Evolutionary conservation across 148 eudicot genomes (phyloP), one percentile per base, ranked within the genome.

Genomic region (Cornus florida): DNA sequence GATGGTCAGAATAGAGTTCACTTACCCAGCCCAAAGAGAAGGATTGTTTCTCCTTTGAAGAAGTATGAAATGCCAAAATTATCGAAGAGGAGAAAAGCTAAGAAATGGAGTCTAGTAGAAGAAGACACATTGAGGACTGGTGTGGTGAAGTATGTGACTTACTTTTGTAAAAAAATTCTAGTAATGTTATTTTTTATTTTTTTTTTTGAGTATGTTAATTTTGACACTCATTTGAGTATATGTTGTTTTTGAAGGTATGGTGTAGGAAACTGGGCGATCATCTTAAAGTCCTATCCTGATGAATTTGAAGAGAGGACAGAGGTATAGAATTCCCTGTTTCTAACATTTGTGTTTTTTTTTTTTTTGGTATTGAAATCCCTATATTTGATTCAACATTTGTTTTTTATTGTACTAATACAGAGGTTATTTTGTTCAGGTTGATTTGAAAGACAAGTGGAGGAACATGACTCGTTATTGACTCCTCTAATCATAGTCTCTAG

Each of bases 381-480:
- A 1, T 38, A 6, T 3, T 66, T 7, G 24, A 60, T 74, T n/a
- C 35, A 14, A 16, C 38, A 17, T 20, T 28, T 69, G 1, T 46
- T 67, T 50, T 80, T 74, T 22, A 10, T 67, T 62, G 28, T 32
- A n/a, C 17, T 32, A 20, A 39, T 43, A 39, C 35, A 28, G 65
- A 70, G 24, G 22, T 59, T 74, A 43, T 71, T 73, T 59, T 73
- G 23, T 76, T 67, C 77, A 88, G 90, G 90, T 87, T 74, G 96
- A 91, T 79, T 86, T 93, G 86, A 95, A 91, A 80, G 97, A 91
- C 83, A 95, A 95, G 80, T 95, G 97, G 97, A 87, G 98, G 75
- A 92, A 92, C 77, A 14, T 95, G 90, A 80, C 67, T 0, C 81
- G 75, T 24, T 69, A 73, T 23, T 35, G 75, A 67, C 57, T 38